Base-by-base conservation (phyloP, 345 rosid genomes). In the Populus simonii region DNA sequence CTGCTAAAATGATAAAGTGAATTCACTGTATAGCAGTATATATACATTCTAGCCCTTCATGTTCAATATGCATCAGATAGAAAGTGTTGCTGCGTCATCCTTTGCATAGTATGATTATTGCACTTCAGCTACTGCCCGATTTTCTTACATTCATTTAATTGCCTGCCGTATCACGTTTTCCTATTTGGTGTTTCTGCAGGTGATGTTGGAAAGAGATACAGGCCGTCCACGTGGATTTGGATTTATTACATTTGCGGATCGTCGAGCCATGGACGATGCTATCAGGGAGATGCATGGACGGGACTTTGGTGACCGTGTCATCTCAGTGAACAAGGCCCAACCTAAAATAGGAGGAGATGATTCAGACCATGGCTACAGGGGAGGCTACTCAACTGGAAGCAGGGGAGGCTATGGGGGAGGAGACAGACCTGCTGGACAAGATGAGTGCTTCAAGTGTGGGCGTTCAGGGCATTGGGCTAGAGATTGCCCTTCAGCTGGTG, bases 161-260 rank as follows among this genome's bases (percentile, higher is more conserved):
- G 76, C 81, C 72, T 79, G 70, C 78, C 11, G 29, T 75, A 70
- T 87, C 82, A 81, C 79, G 47, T 12, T 66, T 78, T 72, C 13
- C 47, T 53, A 20, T 68, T 1, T 68, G 68, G 83, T 86, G 70
- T 85, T 74, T 35, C 57, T 88, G 85, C 79, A 94, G 99, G 89
- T 96, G 77, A 94, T 96, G 97, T 65, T 92, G 92, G 99, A 94
- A 85, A 94, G 97, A 84, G 97, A 93, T 75, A 90, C 94, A 2
- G 97, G 96, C 35, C 96, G 99, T 72, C 90, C 98, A 51, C 97
- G 97, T 61, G 99, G 99, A 72, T 96, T 96, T 76, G 99, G 99
- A 74, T 96, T 96, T 82, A 90, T 96, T 63, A 96, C 99, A 13
- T 96, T 84, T 83, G 78, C 97, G 10, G 98, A 96, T 85, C 98